A percentile compares a stretch with the other conserved stretches of the same genome.
Evolutionary conservation across 1,284 basidiomycete genomes (phyloP).

Genomic region (Rhodofomes roseus): DNA sequence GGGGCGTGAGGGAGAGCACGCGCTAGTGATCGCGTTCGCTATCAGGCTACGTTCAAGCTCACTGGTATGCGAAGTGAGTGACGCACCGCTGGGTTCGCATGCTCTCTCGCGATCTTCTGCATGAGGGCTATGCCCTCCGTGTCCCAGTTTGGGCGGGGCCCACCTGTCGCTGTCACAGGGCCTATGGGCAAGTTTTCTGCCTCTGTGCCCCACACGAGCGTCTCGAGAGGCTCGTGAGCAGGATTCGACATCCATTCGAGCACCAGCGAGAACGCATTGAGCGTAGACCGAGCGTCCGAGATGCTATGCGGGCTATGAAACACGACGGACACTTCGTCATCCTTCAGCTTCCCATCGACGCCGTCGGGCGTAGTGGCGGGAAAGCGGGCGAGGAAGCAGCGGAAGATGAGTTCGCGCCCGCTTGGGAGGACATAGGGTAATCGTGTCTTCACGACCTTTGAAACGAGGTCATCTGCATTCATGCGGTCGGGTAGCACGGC

Average conservation of each 20-base stretch:
- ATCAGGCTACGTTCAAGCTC: background rate
- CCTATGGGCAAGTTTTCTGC: background rate
- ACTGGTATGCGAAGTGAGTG: too few relatives aligned
- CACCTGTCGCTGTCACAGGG: constrained; percentile 1
- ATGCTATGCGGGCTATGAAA: background rate
- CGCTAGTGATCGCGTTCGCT: too few relatives aligned
- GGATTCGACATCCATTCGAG: background rate
- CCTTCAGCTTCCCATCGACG: background rate
- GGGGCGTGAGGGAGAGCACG: background rate
- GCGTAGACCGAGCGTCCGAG: background rate
- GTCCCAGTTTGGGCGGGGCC: background rate
- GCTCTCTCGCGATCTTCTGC: background rate
- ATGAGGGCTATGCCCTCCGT: background rate
- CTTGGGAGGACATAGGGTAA: background rate
- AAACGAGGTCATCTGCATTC: constrained; percentile 2
- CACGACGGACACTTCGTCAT: background rate
- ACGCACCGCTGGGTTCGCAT: background rate
- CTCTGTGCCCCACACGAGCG: background rate
- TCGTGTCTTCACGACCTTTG: background rate
- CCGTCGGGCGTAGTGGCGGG: background rate
- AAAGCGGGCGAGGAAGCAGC: background rate
- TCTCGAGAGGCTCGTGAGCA: background rate
- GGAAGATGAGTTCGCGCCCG: background rate
- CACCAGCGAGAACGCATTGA: constrained; percentile 2
- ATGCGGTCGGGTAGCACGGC: background rate